phyloP scores from a whole-genome alignment of 768 basidiomycete genomes.

The Leccinellum luteum region DNA sequence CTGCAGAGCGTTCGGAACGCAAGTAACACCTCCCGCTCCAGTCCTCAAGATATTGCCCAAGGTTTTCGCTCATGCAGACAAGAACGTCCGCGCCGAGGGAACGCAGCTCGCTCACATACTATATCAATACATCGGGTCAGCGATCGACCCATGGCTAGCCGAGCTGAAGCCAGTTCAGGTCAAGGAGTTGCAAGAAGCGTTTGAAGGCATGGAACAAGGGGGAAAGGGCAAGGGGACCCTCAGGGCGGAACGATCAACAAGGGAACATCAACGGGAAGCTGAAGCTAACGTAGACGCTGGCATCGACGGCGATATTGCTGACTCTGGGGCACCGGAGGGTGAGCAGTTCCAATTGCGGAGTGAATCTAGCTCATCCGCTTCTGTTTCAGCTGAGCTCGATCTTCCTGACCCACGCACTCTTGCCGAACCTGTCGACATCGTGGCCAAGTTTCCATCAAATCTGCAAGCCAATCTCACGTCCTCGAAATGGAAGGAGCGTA shows the following conservation, averaged over 20 bases:
- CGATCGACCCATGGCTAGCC: conserved; percentile 78
- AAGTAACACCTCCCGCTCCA: conserved; percentile 68
- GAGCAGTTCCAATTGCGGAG: conserved; percentile 12
- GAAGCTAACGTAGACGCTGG: conserved; percentile 42
- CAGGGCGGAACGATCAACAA: conserved; percentile 77
- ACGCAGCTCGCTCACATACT: conserved; percentile 67
- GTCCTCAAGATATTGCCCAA: conserved; percentile 88
- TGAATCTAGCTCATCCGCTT: conserved; percentile 1
- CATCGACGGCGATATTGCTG: conserved; percentile 35
- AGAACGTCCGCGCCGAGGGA: conserved; percentile 93
- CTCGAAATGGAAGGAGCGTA: conserved; percentile 97
- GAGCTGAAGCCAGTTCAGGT: conserved; percentile 97
- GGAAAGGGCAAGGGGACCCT: conserved; percentile 81
- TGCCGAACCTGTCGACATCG: conserved; percentile 78
- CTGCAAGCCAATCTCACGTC: conserved; percentile 77
- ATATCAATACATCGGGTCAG: conserved; percentile 84
- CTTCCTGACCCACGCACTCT: conserved; percentile 75
- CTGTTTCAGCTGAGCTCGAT: conserved; percentile 40
- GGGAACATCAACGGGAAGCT: conserved; percentile 69
- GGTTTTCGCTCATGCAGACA: conserved; percentile 93
- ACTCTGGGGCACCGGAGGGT: conserved; percentile 55
- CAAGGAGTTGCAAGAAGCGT: conserved; percentile 91
- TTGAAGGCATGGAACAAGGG: conserved; percentile 79
- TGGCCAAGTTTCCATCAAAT: conserved; percentile 69
- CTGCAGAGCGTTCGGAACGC: conserved; percentile 73